Evolutionary conservation across 805 yeast genomes (phyloP).

Genomic region (Starmerella etchellsii): DNA sequence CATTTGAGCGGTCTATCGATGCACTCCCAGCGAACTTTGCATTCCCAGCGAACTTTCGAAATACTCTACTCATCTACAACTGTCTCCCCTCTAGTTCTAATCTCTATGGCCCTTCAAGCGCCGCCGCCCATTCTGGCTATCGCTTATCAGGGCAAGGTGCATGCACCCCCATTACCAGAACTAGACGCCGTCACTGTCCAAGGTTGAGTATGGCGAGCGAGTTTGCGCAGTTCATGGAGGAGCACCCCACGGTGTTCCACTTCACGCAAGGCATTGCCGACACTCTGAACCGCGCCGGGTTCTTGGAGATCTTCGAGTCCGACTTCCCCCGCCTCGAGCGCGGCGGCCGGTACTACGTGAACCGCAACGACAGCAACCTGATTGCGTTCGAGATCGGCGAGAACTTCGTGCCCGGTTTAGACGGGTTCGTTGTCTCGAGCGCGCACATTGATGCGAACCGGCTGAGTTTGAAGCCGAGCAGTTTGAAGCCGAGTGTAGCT

Average conservation of each 20-base stretch:
- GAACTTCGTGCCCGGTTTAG: conserved; percentile 60
- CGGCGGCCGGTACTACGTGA: conserved; percentile 58
- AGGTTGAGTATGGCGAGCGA: conserved; percentile 10
- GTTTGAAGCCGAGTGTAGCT: conserved; percentile 51
- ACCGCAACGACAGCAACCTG: conserved; percentile 54
- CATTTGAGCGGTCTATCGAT: too few relatives aligned
- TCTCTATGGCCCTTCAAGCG: too few relatives aligned
- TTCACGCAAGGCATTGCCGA: conserved; percentile 17
- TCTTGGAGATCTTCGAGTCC: conserved; percentile 60
- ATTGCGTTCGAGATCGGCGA: conserved; percentile 60
- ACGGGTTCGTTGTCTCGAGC: conserved; percentile 78
- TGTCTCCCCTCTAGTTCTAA: too few relatives aligned
- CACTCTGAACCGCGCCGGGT: conserved; percentile 48
- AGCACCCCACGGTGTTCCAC: conserved; percentile 64
- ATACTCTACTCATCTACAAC: too few relatives aligned
- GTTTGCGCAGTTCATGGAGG: conserved; percentile 48
- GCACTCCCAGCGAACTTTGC: too few relatives aligned
- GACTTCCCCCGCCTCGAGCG: conserved; percentile 32
- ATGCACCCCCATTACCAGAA: too few relatives aligned
- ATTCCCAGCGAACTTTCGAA: too few relatives aligned
- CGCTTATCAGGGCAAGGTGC: too few relatives aligned
- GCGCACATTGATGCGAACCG: conserved; percentile 95
- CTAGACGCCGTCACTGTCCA: too few relatives aligned
- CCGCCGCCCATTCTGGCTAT: too few relatives aligned
- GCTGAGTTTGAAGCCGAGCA: conserved; percentile 74